phyloP scores from a whole-genome alignment of 805 yeast genomes.

The Cyberlindnera bimundalis region DNA sequence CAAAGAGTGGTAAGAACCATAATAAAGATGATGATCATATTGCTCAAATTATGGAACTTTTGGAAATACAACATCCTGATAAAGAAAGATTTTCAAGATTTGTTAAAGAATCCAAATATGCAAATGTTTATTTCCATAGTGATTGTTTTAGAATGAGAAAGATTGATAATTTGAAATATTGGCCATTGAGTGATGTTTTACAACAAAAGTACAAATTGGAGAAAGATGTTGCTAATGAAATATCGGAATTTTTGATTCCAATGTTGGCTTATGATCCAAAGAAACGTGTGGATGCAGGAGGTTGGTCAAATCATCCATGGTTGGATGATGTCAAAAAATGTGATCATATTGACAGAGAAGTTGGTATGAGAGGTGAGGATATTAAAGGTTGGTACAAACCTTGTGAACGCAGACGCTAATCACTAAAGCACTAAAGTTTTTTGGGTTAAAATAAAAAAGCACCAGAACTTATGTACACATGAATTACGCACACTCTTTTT shows the following conservation, averaged over 20 bases:
- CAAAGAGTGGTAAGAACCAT: conserved; percentile 68
- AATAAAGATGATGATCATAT: conserved; percentile 92
- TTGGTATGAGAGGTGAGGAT: conserved; percentile 27
- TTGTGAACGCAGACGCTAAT: conserved; percentile 3
- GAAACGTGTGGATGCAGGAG: conserved; percentile 51
- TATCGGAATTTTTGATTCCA: conserved; percentile 45
- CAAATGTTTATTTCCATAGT: conserved; percentile 46
- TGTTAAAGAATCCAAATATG: conserved; percentile 34
- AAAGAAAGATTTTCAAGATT: conserved; percentile 35
- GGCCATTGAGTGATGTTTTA: conserved; percentile 71
- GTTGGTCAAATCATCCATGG: conserved; percentile 54
- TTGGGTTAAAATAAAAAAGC: no score
- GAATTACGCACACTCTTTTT: no score
- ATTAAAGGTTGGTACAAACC: conserved; percentile 27
- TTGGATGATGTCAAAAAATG: conserved; percentile 24
- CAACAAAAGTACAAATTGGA: conserved; percentile 70
- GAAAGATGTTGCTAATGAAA: conserved; percentile 46
- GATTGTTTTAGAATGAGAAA: conserved; percentile 46
- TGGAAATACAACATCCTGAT: conserved; percentile 29
- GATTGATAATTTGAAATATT: conserved; percentile 67
- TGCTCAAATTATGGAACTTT: conserved; percentile 76
- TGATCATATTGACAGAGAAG: conserved; percentile 19
- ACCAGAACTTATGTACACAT: no score
- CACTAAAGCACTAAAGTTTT: not conserved
- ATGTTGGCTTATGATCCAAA: conserved; percentile 48